Percentiles rank a stretch among this genome's conserved stretches.
Conservation (phyloP, 208 protist species). For the Acanthamoeba lenticulata region DNA sequence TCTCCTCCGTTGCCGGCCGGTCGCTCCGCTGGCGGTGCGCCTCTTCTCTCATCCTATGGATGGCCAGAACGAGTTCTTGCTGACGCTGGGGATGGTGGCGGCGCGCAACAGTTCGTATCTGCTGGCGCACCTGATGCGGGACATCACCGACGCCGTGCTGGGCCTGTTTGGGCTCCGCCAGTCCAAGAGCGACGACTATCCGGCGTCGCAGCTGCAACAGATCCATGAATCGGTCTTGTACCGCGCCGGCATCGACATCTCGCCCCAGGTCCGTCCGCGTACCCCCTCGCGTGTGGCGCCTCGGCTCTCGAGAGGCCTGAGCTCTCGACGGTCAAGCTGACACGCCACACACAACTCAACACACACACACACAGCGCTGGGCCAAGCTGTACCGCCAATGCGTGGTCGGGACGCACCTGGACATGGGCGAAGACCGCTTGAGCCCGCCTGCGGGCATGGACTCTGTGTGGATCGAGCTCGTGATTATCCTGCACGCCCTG, state of each 20-base stretch:
- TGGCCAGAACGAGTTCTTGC: background rate
- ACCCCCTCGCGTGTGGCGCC: too few species aligned
- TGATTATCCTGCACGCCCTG: background rate
- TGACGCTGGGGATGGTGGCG: too few species aligned
- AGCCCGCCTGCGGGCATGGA: background rate
- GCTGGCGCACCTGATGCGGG: background rate
- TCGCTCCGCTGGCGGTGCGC: background rate
- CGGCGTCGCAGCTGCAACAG: background rate
- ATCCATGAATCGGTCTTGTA: background rate
- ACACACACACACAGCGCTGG: background rate
- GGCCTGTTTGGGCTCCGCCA: constrained; percentile 21
- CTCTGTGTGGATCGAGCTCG: background rate
- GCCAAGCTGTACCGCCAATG: background rate
- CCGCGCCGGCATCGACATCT: background rate
- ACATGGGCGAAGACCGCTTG: background rate
- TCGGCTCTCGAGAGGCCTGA: too few species aligned
- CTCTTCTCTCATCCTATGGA: background rate
- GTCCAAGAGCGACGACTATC: constrained; percentile 26
- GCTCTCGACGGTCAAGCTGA: too few species aligned
- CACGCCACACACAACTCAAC: too few species aligned
- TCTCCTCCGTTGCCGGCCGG: background rate
- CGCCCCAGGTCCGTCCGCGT: too few species aligned
- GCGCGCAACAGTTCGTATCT: background rate
- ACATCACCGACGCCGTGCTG: constrained; percentile 29
- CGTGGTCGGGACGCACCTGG: background rate